Evolutionary conservation across 2,329 filamentous ascomycete genomes (phyloP).

Genomic region (Aspergillus transmontanensis): DNA sequence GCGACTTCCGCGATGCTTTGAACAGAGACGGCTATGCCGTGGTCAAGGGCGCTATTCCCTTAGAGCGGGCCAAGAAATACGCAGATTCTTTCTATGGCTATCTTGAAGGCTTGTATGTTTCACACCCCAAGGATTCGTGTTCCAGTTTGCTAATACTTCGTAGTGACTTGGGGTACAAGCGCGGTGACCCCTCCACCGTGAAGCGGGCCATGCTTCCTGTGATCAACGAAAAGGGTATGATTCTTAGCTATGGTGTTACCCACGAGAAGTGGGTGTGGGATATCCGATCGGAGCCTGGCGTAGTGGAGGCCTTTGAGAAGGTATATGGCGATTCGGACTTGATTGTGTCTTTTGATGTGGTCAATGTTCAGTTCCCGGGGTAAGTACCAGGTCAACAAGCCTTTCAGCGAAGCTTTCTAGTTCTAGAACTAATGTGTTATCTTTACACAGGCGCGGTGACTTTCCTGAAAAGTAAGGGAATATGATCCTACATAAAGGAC

Average conservation of each 20-base stretch:
- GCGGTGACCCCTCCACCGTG: slow-evolving; percentile 37
- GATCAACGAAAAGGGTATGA: slow-evolving; percentile 55
- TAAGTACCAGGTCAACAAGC: background rate
- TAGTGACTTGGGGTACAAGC: slow-evolving; percentile 39
- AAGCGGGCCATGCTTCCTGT: slow-evolving; percentile 37
- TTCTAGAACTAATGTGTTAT: background rate
- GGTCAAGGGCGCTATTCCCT: slow-evolving; percentile 50
- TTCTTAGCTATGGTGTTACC: slow-evolving; percentile 48
- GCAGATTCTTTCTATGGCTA: slow-evolving; percentile 27
- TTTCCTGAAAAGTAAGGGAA: slow-evolving; percentile 14
- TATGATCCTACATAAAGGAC: background rate
- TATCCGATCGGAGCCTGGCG: slow-evolving; percentile 52
- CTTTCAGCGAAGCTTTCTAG: background rate
- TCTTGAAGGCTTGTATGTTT: slow-evolving; percentile 27
- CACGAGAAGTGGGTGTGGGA: slow-evolving; percentile 56
- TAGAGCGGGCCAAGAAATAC: slow-evolving; percentile 39
- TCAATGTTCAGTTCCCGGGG: slow-evolving; percentile 50
- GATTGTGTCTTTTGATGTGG: slow-evolving; percentile 53
- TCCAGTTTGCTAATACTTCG: background rate
- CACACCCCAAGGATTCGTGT: fast-evolving
- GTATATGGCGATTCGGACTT: slow-evolving; percentile 51
- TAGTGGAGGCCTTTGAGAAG: slow-evolving; percentile 51
- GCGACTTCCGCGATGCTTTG: slow-evolving; percentile 30
- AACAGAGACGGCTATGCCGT: slow-evolving; percentile 48
- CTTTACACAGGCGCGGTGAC: slow-evolving; percentile 16